Conservation (phyloP, 345 rosid genomes). For the Lepidium aucheri region DNA sequence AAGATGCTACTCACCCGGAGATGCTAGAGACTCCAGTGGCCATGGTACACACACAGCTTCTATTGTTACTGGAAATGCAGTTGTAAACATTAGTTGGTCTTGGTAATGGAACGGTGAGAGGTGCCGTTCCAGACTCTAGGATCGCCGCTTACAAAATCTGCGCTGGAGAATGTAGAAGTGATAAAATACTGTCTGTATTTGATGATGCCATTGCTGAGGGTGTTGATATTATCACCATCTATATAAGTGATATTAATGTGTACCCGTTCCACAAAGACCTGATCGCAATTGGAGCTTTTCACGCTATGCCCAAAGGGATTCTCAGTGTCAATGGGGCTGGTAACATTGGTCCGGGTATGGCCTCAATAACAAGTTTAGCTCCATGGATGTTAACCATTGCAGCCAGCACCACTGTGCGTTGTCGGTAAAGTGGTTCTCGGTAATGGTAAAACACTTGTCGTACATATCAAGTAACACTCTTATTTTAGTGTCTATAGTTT, state of each 20-base stretch:
- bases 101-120: conserved; percentile 37
- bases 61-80: conserved; percentile 40
- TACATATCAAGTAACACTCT: conserved; percentile 23
- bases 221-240: conserved; percentile 30
- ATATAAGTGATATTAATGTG: not conserved
- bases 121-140: conserved; percentile 44
- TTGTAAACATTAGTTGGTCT: conserved; percentile 27
- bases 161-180: not conserved
- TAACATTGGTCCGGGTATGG: conserved; percentile 6
- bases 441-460: conserved; percentile 24
- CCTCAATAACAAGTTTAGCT: not conserved
- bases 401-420: conserved; percentile 34
- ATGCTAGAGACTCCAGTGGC: not conserved
- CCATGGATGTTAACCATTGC: conserved; percentile 42
- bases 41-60: conserved; percentile 53
- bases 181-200: conserved; percentile 28
- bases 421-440: conserved; percentile 31
- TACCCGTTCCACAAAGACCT: conserved; percentile 1
- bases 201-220: conserved; percentile 45
- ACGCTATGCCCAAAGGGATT: conserved; percentile 41
- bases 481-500: not conserved
- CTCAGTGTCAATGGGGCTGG: conserved; percentile 29
- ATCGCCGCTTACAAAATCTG: conserved; percentile 41
- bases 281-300: conserved; percentile 41
- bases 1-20: conserved; percentile 18